Percentiles rank a stretch among this genome's conserved stretches.
These are phyloP conservation scores for Cymodocea nodosa DNA, from an alignment of 116 monocot species.

Conservation along the genomic window DNA sequence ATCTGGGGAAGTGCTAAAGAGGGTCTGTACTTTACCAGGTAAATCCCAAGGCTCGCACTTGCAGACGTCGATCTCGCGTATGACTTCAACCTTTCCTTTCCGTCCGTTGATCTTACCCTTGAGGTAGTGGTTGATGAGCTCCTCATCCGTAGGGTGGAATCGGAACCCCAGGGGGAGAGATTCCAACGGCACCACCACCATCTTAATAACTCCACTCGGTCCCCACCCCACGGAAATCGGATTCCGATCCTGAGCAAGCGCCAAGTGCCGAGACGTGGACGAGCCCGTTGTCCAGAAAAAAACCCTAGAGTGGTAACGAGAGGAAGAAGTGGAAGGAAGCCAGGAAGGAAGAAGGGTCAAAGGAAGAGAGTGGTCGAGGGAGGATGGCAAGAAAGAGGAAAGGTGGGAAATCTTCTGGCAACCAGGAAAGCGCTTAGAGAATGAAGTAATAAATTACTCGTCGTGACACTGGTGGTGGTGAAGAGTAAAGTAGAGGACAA, in stretches of 20 bases:
- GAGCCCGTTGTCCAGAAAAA: not conserved
- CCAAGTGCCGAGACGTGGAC: too few relatives aligned
- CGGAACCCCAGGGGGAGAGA: conserved; percentile 77
- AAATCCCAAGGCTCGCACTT: conserved; percentile 95
- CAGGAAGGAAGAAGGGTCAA: not conserved
- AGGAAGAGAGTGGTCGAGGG: not conserved
- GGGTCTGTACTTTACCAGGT: conserved; percentile 28
- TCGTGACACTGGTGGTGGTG: too few relatives aligned
- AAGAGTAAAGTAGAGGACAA: too few relatives aligned
- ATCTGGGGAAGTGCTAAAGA: not conserved
- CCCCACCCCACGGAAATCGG: too few relatives aligned
- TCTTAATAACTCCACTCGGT: not conserved
- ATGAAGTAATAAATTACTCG: too few relatives aligned
- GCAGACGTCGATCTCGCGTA: conserved; percentile 84
- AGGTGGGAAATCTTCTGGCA: too few relatives aligned
- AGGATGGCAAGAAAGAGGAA: too few relatives aligned
- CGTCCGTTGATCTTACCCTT: conserved; percentile 65
- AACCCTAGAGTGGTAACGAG: not conserved
- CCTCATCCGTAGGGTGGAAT: conserved; percentile 92
- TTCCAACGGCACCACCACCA: conserved; percentile 9
- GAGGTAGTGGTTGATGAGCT: conserved; percentile 83
- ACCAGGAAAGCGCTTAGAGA: too few relatives aligned
- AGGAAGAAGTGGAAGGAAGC: not conserved
- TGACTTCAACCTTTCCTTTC: conserved; percentile 28
- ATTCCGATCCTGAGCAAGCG: too few relatives aligned